Percentiles rank a stretch among this genome's conserved stretches.
Conservation (phyloP, 139 green algal species). For the Coelastrella sp. region DNA sequence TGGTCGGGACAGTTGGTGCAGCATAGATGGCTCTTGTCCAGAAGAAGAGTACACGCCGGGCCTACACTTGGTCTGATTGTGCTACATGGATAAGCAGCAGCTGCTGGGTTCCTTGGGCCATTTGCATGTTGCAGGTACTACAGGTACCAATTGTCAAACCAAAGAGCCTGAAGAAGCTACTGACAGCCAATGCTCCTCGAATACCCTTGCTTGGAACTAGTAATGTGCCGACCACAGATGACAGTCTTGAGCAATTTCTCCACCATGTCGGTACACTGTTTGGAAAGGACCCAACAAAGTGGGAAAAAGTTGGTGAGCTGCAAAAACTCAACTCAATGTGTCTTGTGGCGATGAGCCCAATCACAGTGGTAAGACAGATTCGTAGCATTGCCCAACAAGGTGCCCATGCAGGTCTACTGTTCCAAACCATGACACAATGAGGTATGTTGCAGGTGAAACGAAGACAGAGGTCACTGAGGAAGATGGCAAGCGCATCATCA, state of each 20-base stretch:
- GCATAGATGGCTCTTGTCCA: too few relatives aligned
- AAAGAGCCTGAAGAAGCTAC: slow-evolving; percentile 58
- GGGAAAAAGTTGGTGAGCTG: slow-evolving; percentile 65
- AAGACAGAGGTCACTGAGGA: slow-evolving; percentile 66
- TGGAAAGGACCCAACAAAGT: slow-evolving; percentile 76
- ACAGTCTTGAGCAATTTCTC: slow-evolving; percentile 68
- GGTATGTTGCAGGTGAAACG: background rate
- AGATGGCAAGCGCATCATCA: slow-evolving; percentile 69
- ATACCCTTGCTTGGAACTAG: slow-evolving; percentile 54
- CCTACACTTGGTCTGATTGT: too few relatives aligned
- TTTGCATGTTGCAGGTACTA: slow-evolving; percentile 59
- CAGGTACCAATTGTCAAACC: slow-evolving; percentile 70
- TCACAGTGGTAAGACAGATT: background rate
- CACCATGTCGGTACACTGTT: slow-evolving; percentile 68
- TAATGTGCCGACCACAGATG: slow-evolving; percentile 60
- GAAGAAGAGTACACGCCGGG: too few relatives aligned
- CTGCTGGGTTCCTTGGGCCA: too few relatives aligned
- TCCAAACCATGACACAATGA: background rate
- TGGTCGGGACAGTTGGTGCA: too few relatives aligned
- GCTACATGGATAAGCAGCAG: too few relatives aligned
- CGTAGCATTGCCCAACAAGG: background rate
- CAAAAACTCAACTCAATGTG: too few relatives aligned
- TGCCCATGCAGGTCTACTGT: background rate
- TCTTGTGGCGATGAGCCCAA: background rate
- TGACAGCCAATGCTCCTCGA: slow-evolving; percentile 51